Conservation (phyloP, 441 rosid genomes). For the Eutrema salsugineum region DNA sequence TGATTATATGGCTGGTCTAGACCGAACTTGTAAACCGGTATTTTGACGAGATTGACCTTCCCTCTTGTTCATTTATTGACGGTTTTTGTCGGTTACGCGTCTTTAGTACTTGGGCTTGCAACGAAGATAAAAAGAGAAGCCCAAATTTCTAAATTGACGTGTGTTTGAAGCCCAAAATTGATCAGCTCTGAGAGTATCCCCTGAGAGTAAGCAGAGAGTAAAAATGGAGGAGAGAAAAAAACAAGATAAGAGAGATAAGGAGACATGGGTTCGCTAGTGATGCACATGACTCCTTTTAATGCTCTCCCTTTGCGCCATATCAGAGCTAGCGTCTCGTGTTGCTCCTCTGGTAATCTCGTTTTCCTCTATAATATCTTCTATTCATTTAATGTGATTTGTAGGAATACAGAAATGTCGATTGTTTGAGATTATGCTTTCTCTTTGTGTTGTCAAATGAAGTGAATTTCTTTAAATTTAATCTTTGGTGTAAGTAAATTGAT, state of each 20-base stretch:
- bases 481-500: not conserved
- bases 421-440: not conserved
- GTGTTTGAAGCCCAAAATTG: not conserved
- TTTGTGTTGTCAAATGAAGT: not conserved
- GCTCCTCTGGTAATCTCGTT: slow-evolving; percentile 25
- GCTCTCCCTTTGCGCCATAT: slow-evolving; percentile 21
- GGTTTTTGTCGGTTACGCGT: slow-evolving; percentile 33
- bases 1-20: not conserved
- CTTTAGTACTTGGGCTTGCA: not conserved
- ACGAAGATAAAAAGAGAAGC: not conserved
- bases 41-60: slow-evolving; percentile 2
- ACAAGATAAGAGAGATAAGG: slow-evolving; percentile 18
- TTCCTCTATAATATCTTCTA: not conserved
- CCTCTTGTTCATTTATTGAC: not conserved
- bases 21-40: not conserved
- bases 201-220: not conserved
- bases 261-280: slow-evolving; percentile 21
- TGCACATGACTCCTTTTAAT: slow-evolving; percentile 21
- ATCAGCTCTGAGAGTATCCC: not conserved
- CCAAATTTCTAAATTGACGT: not conserved
- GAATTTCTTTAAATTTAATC: not conserved
- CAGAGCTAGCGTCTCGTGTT: slow-evolving; percentile 27
- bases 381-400: not conserved
- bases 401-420: not conserved
- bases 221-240: not conserved